Conservation (phyloP, 768 basidiomycete species). For the Leccinum aurantiacum region DNA sequence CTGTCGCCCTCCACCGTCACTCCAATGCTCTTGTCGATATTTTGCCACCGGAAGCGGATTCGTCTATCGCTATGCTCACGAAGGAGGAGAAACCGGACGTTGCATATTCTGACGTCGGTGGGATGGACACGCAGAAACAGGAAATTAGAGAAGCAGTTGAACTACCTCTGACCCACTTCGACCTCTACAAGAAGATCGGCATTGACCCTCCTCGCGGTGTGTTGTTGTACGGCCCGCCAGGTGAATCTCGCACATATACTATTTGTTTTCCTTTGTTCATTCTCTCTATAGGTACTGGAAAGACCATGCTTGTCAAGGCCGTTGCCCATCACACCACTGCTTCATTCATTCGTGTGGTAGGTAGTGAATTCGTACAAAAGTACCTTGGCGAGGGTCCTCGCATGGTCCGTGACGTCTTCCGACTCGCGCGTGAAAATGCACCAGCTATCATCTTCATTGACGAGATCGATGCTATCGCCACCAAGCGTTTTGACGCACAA, state of each 20-base stretch:
- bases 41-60: slow-evolving; percentile 97
- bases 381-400: slow-evolving; percentile 99
- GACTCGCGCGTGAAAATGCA: slow-evolving; percentile 93
- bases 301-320: slow-evolving; percentile 99
- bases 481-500: slow-evolving; percentile 99
- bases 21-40: slow-evolving; percentile 99
- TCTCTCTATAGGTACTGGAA: slow-evolving; percentile 79
- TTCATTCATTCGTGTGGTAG: slow-evolving; percentile 96
- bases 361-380: slow-evolving; percentile 98
- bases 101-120: slow-evolving; percentile 90
- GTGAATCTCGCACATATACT: slow-evolving; percentile 39
- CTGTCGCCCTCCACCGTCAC: slow-evolving; percentile 98
- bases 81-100: slow-evolving; percentile 96
- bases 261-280: slow-evolving; percentile 4
- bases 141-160: slow-evolving; percentile 99
- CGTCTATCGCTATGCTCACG: slow-evolving; percentile 92
- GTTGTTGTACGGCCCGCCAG: slow-evolving; percentile 94
- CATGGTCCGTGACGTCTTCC: slow-evolving; percentile 99
- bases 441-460: slow-evolving; percentile 99
- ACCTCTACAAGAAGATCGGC: slow-evolving; percentile 98
- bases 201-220: slow-evolving; percentile 99
- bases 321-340: slow-evolving; percentile 98
- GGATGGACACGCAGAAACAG: slow-evolving; percentile 97
- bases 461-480: slow-evolving; percentile 98
- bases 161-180: slow-evolving; percentile 93